phyloP scores from a whole-genome alignment of 805 yeast species.

The Nakazawaea pomicola region DNA sequence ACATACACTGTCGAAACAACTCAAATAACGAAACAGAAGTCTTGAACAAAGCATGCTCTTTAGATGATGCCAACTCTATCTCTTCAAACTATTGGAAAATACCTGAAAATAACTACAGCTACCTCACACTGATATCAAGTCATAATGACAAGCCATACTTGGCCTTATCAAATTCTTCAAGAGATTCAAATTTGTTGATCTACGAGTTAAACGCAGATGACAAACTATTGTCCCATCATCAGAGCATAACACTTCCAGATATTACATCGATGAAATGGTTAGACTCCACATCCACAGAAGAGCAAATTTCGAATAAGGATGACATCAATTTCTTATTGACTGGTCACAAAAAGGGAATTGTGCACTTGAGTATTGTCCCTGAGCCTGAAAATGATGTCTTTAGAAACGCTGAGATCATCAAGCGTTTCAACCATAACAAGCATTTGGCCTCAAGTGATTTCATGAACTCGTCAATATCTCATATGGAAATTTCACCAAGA shows the following conservation, averaged over 20 bases:
- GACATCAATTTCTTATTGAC: constrained; percentile 44
- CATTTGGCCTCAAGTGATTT: constrained; percentile 25
- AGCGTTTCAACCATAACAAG: constrained; percentile 73
- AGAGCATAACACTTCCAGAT: constrained; percentile 54
- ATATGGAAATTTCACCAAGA: constrained; percentile 31
- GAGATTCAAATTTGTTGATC: constrained; percentile 42
- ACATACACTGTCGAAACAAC: no score
- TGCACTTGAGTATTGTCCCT: constrained; percentile 69
- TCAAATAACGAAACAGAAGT: constrained; percentile 5
- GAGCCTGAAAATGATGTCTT: constrained; percentile 35
- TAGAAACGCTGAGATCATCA: constrained; percentile 65
- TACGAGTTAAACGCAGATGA: constrained; percentile 38
- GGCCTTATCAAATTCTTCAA: constrained; percentile 49
- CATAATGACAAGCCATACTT: constrained; percentile 31
- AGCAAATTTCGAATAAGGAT: constrained; percentile 21
- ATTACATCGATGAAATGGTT: constrained; percentile 52
- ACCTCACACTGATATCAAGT: constrained; percentile 39
- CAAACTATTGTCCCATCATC: constrained; percentile 47
- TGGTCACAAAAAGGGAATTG: constrained; percentile 74
- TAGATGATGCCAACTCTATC: constrained; percentile 29
- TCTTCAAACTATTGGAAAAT: constrained; percentile 31
- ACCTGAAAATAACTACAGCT: constrained; percentile 19
- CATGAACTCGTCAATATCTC: constrained; percentile 23
- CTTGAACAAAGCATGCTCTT: constrained; percentile 36
- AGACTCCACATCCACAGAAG: constrained; percentile 18